Evolutionary conservation across 345 rosid genomes (phyloP).

Genomic region (Salix brachista): DNA sequence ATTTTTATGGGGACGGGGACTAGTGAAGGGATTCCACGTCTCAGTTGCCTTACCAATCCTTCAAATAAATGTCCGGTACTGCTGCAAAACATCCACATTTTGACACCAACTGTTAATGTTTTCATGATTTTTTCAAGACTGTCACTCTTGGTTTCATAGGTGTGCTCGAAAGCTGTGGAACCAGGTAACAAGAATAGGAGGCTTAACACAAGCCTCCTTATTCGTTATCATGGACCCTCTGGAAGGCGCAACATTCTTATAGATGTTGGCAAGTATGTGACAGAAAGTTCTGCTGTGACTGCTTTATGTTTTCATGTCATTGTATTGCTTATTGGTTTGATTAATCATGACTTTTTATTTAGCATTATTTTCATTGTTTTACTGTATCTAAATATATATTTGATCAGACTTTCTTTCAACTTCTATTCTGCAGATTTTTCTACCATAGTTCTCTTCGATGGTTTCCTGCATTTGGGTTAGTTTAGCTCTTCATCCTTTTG

Average conservation of each 20-base stretch:
- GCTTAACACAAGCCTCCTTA: constrained; percentile 70
- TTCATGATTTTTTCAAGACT: constrained; percentile 8
- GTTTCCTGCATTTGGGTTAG: constrained; percentile 85
- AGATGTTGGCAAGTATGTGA: constrained; percentile 92
- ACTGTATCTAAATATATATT: background rate
- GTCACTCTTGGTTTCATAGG: constrained; percentile 37
- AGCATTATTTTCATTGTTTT: background rate
- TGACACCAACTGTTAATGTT: background rate
- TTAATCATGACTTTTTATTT: background rate
- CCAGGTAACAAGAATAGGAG: constrained; percentile 76
- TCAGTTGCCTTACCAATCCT: constrained; percentile 87
- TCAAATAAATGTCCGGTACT: constrained; percentile 71
- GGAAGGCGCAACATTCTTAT: constrained; percentile 60
- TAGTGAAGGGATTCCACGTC: constrained; percentile 93
- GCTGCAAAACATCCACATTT: background rate
- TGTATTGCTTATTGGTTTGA: background rate
- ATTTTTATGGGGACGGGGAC: constrained; percentile 88
- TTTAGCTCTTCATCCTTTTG: constrained; percentile 10
- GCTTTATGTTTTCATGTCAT: background rate
- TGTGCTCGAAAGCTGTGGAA: constrained; percentile 71
- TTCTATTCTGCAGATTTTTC: constrained; percentile 63
- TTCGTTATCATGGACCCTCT: constrained; percentile 48
- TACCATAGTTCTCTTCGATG: constrained; percentile 87
- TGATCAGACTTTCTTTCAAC: background rate
- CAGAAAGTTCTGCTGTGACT: background rate